These are phyloP conservation scores for Oleoguttula mirabilis DNA, from an alignment of 495 filamentous ascomycete species.

Conservation along the genomic window DNA sequence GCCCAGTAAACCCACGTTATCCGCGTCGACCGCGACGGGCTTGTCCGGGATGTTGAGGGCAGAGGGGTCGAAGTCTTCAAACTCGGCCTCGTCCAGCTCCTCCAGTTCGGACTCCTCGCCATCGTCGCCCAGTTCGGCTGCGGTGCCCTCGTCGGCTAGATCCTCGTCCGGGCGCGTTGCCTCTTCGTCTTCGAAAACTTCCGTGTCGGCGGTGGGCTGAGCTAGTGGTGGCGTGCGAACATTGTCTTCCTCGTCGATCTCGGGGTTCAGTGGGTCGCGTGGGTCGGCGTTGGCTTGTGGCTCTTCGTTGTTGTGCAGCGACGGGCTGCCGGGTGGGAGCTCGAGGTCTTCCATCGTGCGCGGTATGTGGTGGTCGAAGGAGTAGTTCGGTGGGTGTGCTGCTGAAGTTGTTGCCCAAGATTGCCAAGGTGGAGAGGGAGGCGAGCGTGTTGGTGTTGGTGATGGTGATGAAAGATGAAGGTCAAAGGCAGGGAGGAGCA, in stretches of 20 bases:
- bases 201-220: constrained; percentile 31
- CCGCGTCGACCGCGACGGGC: constrained; percentile 73
- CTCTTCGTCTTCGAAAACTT: constrained; percentile 30
- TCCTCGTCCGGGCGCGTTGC: constrained; percentile 25
- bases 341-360: constrained; percentile 26
- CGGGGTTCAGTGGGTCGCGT: constrained; percentile 30
- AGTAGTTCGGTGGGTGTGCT: too few species aligned
- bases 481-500: too few species aligned
- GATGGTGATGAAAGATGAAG: too few species aligned
- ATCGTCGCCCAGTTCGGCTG: constrained; percentile 44
- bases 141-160: constrained; percentile 37
- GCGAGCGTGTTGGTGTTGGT: too few species aligned
- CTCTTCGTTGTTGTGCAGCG: constrained; percentile 14
- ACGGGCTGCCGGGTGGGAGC: constrained; percentile 14
- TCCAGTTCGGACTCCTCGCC: constrained; percentile 59
- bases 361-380: too few species aligned
- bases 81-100: constrained; percentile 67
- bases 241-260: constrained; percentile 35
- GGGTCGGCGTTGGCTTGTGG: constrained; percentile 35
- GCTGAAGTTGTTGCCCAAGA: too few species aligned
- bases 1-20: constrained; percentile 58
- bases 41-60: constrained; percentile 66
- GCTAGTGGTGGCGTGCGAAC: constrained; percentile 20
- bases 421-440: too few species aligned
- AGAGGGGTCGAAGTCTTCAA: constrained; percentile 78